A percentile compares a stretch with the other conserved stretches of the same genome.
Evolutionary conservation across 495 filamentous ascomycete genomes (phyloP).

Genomic region (Aspergillus nidulans): DNA sequence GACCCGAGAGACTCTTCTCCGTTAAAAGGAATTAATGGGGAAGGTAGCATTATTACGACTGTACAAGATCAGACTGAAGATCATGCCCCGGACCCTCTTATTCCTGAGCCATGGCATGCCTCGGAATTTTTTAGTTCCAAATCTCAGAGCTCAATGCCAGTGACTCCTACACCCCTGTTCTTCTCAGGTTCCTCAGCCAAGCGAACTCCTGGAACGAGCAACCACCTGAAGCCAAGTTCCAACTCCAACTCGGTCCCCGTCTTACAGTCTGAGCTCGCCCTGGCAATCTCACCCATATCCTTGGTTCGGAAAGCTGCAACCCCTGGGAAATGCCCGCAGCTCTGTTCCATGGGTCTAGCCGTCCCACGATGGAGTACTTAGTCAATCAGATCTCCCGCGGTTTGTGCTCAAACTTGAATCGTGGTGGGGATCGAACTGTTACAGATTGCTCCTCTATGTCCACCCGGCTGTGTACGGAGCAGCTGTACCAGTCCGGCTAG

Average conservation of each 20-base stretch:
- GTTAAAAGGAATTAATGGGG: neutral
- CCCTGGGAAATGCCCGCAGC: conserved; percentile 20
- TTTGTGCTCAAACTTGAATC: conserved; percentile 8
- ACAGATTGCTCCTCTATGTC: conserved; percentile 2
- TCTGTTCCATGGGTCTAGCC: conserved; percentile 20
- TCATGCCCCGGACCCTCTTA: neutral
- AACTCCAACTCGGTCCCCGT: too few relatives aligned
- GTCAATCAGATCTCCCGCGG: conserved; percentile 10
- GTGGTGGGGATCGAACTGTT: conserved; percentile 1
- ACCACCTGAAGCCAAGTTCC: neutral
- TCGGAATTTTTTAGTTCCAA: neutral
- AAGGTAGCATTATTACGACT: neutral
- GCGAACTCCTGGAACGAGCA: neutral
- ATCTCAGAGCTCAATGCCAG: neutral
- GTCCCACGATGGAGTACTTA: conserved; percentile 18
- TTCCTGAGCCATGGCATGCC: neutral
- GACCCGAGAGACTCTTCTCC: neutral
- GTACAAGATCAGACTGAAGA: neutral
- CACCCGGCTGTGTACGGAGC: neutral
- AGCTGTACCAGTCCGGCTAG: neutral
- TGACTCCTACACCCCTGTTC: neutral
- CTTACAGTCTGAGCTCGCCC: neutral
- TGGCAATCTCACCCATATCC: neutral
- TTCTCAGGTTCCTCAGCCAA: neutral
- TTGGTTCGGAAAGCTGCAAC: neutral